Conservation (phyloP, 495 filamentous ascomycete species). For the Annulohypoxylon stygium region DNA sequence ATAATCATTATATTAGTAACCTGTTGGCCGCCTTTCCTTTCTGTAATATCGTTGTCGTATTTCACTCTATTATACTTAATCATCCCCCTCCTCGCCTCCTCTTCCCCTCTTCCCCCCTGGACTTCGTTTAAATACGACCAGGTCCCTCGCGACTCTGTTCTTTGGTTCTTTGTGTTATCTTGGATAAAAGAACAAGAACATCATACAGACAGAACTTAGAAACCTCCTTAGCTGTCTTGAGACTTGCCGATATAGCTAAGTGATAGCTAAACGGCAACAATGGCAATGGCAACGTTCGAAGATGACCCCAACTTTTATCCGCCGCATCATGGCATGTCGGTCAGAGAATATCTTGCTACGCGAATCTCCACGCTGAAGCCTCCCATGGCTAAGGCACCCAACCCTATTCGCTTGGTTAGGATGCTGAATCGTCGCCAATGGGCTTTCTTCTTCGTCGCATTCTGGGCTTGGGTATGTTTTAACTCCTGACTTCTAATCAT, state of each 20-base stretch:
- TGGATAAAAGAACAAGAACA: conserved; percentile 7
- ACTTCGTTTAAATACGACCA: conserved; percentile 38
- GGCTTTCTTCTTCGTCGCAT: conserved; percentile 84
- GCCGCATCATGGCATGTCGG: conserved; percentile 65
- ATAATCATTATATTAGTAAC: not conserved
- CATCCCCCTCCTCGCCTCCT: not conserved
- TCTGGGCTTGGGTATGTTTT: conserved; percentile 72
- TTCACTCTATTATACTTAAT: not conserved
- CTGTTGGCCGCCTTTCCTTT: conserved; percentile 15
- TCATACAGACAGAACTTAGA: conserved; percentile 16
- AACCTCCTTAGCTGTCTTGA: conserved; percentile 11
- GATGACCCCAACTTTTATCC: conserved; percentile 48
- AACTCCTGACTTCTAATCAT: not conserved
- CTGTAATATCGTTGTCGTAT: not conserved
- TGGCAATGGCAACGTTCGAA: conserved; percentile 31
- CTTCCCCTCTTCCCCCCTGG: conserved; percentile 13
- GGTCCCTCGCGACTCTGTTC: conserved; percentile 25
- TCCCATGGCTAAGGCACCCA: conserved; percentile 81
- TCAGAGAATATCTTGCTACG: conserved; percentile 73
- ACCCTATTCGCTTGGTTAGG: conserved; percentile 78
- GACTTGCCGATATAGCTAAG: conserved; percentile 20
- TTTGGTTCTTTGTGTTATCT: conserved; percentile 19
- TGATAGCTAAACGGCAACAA: conserved; percentile 18
- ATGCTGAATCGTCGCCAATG: conserved; percentile 82
- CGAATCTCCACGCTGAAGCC: conserved; percentile 80